These are phyloP conservation scores for Cicer arietinum DNA, from an alignment of 306 rosid genomes.

Conservation along the genomic window DNA sequence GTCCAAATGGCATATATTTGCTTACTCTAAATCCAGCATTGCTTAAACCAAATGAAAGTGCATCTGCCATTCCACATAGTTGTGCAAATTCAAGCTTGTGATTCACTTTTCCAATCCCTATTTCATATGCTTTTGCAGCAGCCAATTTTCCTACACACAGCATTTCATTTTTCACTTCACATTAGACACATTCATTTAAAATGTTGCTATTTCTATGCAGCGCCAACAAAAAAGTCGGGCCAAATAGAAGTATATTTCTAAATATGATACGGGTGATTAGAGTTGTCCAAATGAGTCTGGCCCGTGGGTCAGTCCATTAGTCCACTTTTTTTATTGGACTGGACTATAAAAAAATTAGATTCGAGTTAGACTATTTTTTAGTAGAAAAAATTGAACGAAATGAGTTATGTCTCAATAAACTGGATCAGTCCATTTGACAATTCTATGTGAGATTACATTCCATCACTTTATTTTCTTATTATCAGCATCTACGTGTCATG, in stretches of 20 bases:
- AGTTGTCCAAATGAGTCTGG: no score
- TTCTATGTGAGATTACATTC: no score
- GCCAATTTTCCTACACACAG: slow-evolving; percentile 53
- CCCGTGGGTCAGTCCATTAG: no score
- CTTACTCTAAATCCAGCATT: slow-evolving; percentile 89
- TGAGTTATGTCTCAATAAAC: no score
- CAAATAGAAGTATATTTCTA: no score
- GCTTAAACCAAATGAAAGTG: slow-evolving; percentile 24
- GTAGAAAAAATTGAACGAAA: no score
- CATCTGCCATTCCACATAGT: slow-evolving; percentile 84
- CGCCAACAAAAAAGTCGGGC: not conserved
- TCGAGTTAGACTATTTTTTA: no score
- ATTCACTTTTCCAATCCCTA: slow-evolving; percentile 72
- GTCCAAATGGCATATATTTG: slow-evolving; percentile 95
- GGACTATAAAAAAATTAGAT: no score
- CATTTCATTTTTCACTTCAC: not conserved
- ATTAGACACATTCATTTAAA: not conserved
- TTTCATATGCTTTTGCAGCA: slow-evolving; percentile 65
- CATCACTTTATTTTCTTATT: no score
- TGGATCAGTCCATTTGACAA: no score
- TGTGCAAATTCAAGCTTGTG: slow-evolving; percentile 83
- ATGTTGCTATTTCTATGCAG: not conserved
- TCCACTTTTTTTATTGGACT: no score
- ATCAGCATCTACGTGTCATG: not conserved
- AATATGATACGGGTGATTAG: no score